Percentiles rank a stretch among this genome's conserved stretches.
These are phyloP conservation scores for Microbotryum intermedium DNA, from an alignment of 1,284 basidiomycete genomes.

Conservation along the genomic window DNA sequence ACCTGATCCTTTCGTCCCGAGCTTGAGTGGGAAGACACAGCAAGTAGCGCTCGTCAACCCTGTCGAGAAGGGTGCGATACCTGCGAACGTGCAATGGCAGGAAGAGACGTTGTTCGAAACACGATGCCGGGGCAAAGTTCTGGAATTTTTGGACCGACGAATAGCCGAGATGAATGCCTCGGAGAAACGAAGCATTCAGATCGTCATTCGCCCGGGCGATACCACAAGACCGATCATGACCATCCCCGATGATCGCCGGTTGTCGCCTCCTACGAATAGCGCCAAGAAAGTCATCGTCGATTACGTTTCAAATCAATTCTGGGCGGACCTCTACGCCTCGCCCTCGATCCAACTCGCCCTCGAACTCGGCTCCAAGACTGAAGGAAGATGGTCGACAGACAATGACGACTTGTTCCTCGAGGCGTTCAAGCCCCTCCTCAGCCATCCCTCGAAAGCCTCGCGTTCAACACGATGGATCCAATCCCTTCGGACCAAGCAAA, in stretches of 20 bases:
- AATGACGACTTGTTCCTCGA: slow-evolving; percentile 40
- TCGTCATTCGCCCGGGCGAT: slow-evolving; percentile 45
- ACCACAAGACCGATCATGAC: slow-evolving; percentile 30
- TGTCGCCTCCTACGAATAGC: background rate
- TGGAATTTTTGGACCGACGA: slow-evolving; percentile 40
- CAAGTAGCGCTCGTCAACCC: slow-evolving; percentile 30
- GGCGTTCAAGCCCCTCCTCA: slow-evolving; percentile 38
- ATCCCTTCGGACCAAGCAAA: slow-evolving; percentile 15
- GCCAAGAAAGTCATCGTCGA: slow-evolving; percentile 42
- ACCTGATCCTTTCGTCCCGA: slow-evolving; percentile 51
- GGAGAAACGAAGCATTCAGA: slow-evolving; percentile 27
- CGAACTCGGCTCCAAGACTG: slow-evolving; percentile 36
- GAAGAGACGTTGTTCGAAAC: slow-evolving; percentile 43
- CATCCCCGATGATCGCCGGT: slow-evolving; percentile 23
- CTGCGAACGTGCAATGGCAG: slow-evolving; percentile 49
- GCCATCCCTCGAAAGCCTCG: background rate
- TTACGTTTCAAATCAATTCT: slow-evolving; percentile 51
- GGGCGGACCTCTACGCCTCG: slow-evolving; percentile 47
- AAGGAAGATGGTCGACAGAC: slow-evolving; percentile 39
- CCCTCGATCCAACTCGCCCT: slow-evolving; percentile 46
- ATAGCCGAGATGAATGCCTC: slow-evolving; percentile 34
- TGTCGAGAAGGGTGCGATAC: slow-evolving; percentile 19
- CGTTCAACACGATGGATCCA: slow-evolving; percentile 21
- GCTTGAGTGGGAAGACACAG: slow-evolving; percentile 23
- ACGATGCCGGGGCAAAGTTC: slow-evolving; percentile 41